These are phyloP conservation scores for Curvularia sp. DNA, from an alignment of 2,329 filamentous ascomycete genomes.

Conservation along the genomic window DNA sequence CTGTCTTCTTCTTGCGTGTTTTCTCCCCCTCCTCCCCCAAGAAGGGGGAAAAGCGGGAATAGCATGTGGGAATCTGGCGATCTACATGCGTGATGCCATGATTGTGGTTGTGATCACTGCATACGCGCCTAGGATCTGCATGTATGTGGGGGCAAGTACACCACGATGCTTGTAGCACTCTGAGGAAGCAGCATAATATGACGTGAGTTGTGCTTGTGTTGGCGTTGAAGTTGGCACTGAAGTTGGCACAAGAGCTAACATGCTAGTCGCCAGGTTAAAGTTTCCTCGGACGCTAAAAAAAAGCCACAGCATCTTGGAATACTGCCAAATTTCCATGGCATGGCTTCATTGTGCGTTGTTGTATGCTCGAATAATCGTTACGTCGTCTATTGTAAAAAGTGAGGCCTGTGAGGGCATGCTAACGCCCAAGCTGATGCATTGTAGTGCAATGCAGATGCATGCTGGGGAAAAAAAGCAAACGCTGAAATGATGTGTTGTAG, in stretches of 20 bases:
- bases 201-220: not conserved
- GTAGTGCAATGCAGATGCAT: conserved; percentile 2
- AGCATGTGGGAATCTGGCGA: too few species aligned
- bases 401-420: not conserved
- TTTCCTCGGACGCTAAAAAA: not conserved
- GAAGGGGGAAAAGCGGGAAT: too few species aligned
- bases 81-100: too few species aligned
- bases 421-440: conserved; percentile 4
- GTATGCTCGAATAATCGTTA: not conserved
- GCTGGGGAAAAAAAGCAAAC: not conserved
- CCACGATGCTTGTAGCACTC: too few species aligned
- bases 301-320: not conserved
- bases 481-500: not conserved
- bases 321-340: not conserved
- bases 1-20: too few species aligned
- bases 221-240: not conserved
- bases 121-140: too few species aligned
- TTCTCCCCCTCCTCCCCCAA: too few species aligned
- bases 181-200: not conserved
- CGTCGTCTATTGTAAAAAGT: not conserved
- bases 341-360: not conserved
- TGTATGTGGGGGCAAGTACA: not conserved
- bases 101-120: not conserved
- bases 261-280: not conserved
- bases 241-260: not conserved